These are phyloP conservation scores for Apophysomyces variabilis DNA, from an alignment of 371 early-diverging fungal species.

Conservation along the genomic window DNA sequence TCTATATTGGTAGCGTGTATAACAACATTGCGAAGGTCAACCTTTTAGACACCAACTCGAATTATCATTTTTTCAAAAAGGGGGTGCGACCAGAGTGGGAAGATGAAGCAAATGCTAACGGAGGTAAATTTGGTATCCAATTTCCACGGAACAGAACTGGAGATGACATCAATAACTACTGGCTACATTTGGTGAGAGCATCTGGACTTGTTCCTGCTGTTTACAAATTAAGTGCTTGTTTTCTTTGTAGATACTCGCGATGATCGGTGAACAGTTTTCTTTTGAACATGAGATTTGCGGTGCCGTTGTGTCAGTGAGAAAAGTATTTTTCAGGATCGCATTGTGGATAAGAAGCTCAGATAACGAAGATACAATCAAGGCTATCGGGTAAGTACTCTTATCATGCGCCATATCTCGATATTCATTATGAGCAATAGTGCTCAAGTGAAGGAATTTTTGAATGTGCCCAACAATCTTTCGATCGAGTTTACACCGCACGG, in stretches of 20 bases:
- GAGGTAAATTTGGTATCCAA: conserved; percentile 94
- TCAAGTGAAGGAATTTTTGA: conserved; percentile 60
- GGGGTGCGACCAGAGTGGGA: conserved; percentile 99
- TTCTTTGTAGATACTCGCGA: conserved; percentile 71
- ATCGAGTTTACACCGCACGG: conserved; percentile 54
- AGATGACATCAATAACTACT: conserved; percentile 76
- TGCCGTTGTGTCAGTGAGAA: conserved; percentile 86
- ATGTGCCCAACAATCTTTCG: conserved; percentile 38
- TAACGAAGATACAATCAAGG: background rate
- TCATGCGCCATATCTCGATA: background rate
- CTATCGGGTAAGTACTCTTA: background rate
- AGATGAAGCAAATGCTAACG: conserved; percentile 90
- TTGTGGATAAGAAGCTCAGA: conserved; percentile 86
- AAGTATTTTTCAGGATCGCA: conserved; percentile 80
- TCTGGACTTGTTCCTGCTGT: background rate
- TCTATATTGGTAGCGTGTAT: conserved; percentile 49
- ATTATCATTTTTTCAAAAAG: conserved; percentile 95
- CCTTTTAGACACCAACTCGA: conserved; percentile 76
- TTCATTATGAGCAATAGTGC: conserved; percentile 32
- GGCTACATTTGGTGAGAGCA: conserved; percentile 80
- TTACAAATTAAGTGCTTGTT: conserved; percentile 8
- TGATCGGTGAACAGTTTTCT: conserved; percentile 90
- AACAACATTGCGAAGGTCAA: conserved; percentile 83
- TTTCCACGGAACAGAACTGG: conserved; percentile 68
- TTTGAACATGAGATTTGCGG: conserved; percentile 88